Base-by-base conservation (phyloP, 2,329 filamentous ascomycete species). In the Fusarium floridanum region DNA sequence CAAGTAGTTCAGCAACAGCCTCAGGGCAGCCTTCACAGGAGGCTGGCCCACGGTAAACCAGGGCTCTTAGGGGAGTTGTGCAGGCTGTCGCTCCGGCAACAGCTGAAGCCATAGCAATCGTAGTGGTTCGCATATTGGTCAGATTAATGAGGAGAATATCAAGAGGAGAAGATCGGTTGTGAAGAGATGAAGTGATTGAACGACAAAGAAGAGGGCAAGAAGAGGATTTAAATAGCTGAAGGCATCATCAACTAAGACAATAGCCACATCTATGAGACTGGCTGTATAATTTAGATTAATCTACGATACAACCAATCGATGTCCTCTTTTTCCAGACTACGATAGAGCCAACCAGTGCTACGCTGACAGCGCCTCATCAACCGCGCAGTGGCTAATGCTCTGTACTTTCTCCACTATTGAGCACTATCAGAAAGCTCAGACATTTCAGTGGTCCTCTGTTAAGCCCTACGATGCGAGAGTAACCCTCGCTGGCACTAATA, bases 21-120 rank as follows among this genome's bases (percentile, higher is more conserved):
- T 71, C 66, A n/a, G 68, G 65, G 39, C 76, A 75, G 36, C 72
- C 72, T 16, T 72, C 60, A 45, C 69, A 75, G 6, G 74, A 67
- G 2, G 68, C 63, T 1, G 71, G 68, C 8, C 76, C 75, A 20
- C 75, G 75, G 63, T 78, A 79, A 17, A 79, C 77, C 7, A 79
- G 61, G 17, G 75, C 75, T 34, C 57, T 70, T 24, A 32, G 53
- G 14, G 53, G 53, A 14, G 32, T 22, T 36, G n/a, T 22, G 29
- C 20, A 36, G 9, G 53, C 12, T 32, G 27, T 32, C n/a, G 27
- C 50, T 14, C 27, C 29, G 17, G 27, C 50, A 55, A 55, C 24
- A 32, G 27, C n/a, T 29, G 50, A 32, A 16, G 29, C 24, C 24
- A 32, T 55, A 10, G 50, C 50, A 32, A 55, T 20, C 27, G 29